Percentiles rank a stretch among this genome's conserved stretches.
phyloP scores from a whole-genome alignment of 176 grass and related monocot species.

The Puya raimondii region DNA sequence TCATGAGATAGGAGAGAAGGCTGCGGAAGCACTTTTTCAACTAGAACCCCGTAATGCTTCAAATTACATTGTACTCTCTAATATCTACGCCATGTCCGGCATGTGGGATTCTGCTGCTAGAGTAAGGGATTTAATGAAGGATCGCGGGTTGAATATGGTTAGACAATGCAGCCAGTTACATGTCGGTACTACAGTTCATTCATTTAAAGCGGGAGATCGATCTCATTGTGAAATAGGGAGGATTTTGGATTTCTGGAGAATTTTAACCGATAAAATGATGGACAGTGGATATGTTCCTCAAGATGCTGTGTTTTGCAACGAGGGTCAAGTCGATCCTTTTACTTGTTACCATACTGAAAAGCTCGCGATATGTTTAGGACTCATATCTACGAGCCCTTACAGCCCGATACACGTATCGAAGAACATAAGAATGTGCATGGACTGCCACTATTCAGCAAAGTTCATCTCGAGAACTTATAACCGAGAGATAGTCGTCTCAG shows the following conservation, averaged over 20 bases:
- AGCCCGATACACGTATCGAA: slow-evolving; percentile 45
- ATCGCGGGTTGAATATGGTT: slow-evolving; percentile 36
- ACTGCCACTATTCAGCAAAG: slow-evolving; percentile 55
- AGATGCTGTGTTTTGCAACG: slow-evolving; percentile 35
- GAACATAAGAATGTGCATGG: slow-evolving; percentile 57
- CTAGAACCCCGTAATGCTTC: slow-evolving; percentile 56
- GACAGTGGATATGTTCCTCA: slow-evolving; percentile 33
- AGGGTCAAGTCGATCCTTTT: slow-evolving; percentile 44
- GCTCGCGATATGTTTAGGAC: slow-evolving; percentile 41
- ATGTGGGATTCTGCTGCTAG: slow-evolving; percentile 43
- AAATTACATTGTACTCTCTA: slow-evolving; percentile 52
- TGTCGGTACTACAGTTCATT: slow-evolving; percentile 23
- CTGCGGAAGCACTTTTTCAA: slow-evolving; percentile 49
- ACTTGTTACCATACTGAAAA: slow-evolving; percentile 64
- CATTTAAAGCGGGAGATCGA: slow-evolving; percentile 51
- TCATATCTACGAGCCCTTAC: slow-evolving; percentile 30
- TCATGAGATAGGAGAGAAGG: slow-evolving; percentile 49
- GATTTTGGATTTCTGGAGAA: slow-evolving; percentile 40
- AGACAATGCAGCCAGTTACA: slow-evolving; percentile 41
- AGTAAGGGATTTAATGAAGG: slow-evolving; percentile 41
- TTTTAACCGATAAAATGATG: slow-evolving; percentile 38
- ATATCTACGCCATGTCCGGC: slow-evolving; percentile 44
- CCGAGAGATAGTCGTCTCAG: slow-evolving; percentile 39
- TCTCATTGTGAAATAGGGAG: slow-evolving; percentile 37
- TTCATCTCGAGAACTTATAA: slow-evolving; percentile 38